Evolutionary conservation across 2,329 filamentous ascomycete species (phyloP), one percentile per base, ranked within the genome.

Genomic region (Clarireedia paspali): DNA sequence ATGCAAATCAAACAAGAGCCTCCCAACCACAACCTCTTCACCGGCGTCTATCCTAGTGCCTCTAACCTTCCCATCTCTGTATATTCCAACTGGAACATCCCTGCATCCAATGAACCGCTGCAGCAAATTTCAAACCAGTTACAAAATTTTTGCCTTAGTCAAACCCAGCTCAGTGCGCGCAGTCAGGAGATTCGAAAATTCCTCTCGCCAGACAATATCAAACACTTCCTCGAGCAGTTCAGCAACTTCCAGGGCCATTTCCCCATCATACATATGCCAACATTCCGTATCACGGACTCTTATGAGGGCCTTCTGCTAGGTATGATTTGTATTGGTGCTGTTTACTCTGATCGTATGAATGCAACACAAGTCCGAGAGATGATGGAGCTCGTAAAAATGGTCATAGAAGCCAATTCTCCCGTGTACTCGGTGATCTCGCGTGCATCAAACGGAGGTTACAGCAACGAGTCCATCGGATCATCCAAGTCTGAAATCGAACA

Each of bases 171-270:
- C 74, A 77, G 76, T 72, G 74, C 73, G 74, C 76, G 76, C 71
- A 78, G 71, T 73, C 73, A 71, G 73, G 71, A 68, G 60, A 75
- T 81, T 71, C 71, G 66, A 62, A 69, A 68, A 57, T 84, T 83
- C 65, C 79, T 89, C 64, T 83, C 82, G 49, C 77, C 82, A 58
- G 80, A 85, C 63, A 87, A 87, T 68, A 77, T 89, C 67, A 84
- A 83, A 73, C 79, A 84, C 66, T 88, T 88, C 68, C 77, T 89
- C 68, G 79, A 84, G 64, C 78, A 84, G 65, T 89, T 87, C 74
- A 82, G 79, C 58, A 83, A 88, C 70, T 89, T 85, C 69, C 83
- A 89, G 68, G 78, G 81, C 59, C 87, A 91, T 70, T 88, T 88
- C 73, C 83, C 86, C 20, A 77, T 88, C 62, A 77, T 90, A 52